Evolutionary conservation across 2,329 filamentous ascomycete species (phyloP), one percentile per base, ranked within the genome.

Genomic region (Endoconidiophora laricicola): DNA sequence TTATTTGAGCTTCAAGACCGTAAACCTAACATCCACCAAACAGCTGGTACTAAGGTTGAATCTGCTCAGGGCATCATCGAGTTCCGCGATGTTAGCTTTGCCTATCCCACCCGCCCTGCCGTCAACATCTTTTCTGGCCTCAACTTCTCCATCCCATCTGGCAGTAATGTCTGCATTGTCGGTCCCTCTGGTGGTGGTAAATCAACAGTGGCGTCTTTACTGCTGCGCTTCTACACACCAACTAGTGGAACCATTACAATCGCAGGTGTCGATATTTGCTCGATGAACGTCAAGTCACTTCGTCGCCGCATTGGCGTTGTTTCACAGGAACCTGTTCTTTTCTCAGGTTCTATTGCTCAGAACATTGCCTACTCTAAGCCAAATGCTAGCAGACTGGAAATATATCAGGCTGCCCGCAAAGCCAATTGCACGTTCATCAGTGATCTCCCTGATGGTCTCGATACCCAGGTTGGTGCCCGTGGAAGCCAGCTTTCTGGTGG

Each of bases 381-480:
- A 1, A 64, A 76, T 44, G 90, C 91, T 1, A 80, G 80, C 2
- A 74, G 84, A 48, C 70, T 76, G 29, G 86, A 95, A 58, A 91
- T 98, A 52, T 75, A 94, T 52, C 74, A 78, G 18, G 93, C 91
- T 6, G 91, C 91, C 3, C 76, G 85, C 54, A 83, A 90, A 62
- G 91, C 91, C 49, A 98, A 98, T 64, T 98, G 91, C 63, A 82
- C 83, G 58, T 98, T 98, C 61, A 94, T 98, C 63, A 82, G 83
- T 61, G 91, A 98, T 63, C 93, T 98, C 58, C 91, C 91, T 24
- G 87, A 96, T 52, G 91, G 91, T 3, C 74, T 98, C 5, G 90
- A 98, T 60, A 98, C 91, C 0, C 83, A 84, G 56, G 91, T 94
- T 26, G 93, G 93, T 49, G 83, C 90, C 14, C 77, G 91, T 56